Conservation (phyloP, 1,139 yeast genomes). For the Blastobotrys proliferans region DNA sequence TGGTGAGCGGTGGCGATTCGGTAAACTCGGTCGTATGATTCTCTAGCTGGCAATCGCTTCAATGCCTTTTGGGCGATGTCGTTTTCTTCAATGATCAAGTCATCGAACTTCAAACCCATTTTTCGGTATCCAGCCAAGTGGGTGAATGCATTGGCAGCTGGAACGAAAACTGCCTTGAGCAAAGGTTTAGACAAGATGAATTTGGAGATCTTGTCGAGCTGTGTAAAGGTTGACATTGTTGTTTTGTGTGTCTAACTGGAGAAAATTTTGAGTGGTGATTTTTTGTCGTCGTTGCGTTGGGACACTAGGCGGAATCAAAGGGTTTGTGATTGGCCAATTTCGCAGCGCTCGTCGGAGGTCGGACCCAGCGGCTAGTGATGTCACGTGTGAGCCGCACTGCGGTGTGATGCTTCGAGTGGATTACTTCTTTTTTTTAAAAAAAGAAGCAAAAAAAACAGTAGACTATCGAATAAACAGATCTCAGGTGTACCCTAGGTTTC, state of each 20-base stretch:
- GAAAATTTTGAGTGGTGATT: neutral
- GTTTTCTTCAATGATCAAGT: constrained; percentile 80
- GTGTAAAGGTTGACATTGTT: constrained; percentile 68
- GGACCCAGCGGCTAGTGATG: no score
- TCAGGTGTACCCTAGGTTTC: no score
- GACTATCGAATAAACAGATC: no score
- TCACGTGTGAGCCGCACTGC: no score
- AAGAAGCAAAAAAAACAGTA: no score
- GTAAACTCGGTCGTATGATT: constrained; percentile 84
- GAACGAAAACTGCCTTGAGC: constrained; percentile 68
- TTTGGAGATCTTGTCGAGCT: constrained; percentile 78
- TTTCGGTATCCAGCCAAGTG: constrained; percentile 87
- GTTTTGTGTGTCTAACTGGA: neutral
- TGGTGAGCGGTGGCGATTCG: constrained; percentile 92
- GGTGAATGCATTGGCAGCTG: constrained; percentile 71
- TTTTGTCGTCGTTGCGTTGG: constrained; percentile 1
- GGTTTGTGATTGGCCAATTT: constrained; percentile 6
- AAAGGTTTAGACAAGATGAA: constrained; percentile 77
- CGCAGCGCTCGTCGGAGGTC: no score
- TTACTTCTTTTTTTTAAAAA: no score
- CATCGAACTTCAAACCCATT: constrained; percentile 85
- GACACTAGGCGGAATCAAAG: neutral
- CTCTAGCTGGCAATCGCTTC: constrained; percentile 78
- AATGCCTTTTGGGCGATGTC: constrained; percentile 85
- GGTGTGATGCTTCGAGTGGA: no score